Base-by-base conservation (phyloP, 2,329 filamentous ascomycete genomes). In the Colletotrichum coccodes region DNA sequence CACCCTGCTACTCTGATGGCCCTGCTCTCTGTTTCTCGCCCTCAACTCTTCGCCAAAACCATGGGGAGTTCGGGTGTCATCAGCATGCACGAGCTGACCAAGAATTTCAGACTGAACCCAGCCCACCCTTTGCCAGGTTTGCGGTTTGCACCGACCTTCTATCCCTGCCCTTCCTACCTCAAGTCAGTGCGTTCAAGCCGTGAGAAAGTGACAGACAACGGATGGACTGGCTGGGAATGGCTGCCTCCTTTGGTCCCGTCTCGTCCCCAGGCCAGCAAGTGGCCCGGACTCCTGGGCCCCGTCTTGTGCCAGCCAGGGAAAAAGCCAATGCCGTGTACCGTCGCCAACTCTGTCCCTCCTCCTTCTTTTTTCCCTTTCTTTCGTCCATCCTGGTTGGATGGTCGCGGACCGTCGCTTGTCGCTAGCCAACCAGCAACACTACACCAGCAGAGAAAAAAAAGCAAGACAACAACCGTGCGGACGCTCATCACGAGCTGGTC, bases 251-350 rank as follows among this genome's bases (percentile, higher is more conserved):
- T 23, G 32, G 23, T 21, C 30, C 18, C 49, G 65, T 65, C 61
- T 56, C 66, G 42, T 66, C 49, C 61, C 65, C 54, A 56, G 62
- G 65, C 65, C 65, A 68, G 47, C 54, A 23, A 34, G 54, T 54
- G 65, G 65, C 49, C 54, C 16, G 4, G 18, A 34, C 49, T 34
- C 28, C 54, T 52, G 32, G 4, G 23, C 59, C 59, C 28, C n/a
- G 21, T 40, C 16, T 36, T 21, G 57, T 60, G 46, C 57, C 32
- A 49, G 53, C 34, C 44, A 52, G 53, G 36, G 28, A 30, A 59
- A 59, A 38, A 50, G 50, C 59, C 64, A 67, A 42, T 57, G 59
- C 50, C 59, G 40, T 62, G 42, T 26, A 36, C 50, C 59, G 49
- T 57, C 28, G 42, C 59, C 36, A 56, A 57, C 58, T 26, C 64